A percentile compares a stretch with the other conserved stretches of the same genome.
These are phyloP conservation scores for Geosmithia putterillii DNA, from an alignment of 2,329 filamentous ascomycete species.

Conservation along the genomic window DNA sequence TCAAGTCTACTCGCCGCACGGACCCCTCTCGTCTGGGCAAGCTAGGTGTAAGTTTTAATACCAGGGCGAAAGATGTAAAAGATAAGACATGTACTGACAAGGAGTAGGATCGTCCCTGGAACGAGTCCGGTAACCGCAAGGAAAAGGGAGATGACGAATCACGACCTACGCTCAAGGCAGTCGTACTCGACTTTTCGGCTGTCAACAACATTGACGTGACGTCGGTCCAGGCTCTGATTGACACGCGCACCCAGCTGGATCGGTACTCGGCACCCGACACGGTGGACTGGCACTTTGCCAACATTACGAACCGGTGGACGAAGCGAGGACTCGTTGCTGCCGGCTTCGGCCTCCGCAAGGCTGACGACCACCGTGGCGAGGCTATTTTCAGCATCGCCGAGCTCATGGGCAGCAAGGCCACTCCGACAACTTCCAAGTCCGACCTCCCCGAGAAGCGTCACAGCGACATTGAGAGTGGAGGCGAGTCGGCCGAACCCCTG, in stretches of 20 bases:
- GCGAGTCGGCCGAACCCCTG: conserved; percentile 12
- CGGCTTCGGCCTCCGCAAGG: conserved; percentile 33
- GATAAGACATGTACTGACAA: conserved; percentile 7
- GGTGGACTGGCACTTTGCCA: conserved; percentile 39
- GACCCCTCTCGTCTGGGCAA: conserved; percentile 29
- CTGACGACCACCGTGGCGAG: conserved; percentile 12
- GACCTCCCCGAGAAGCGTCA: conserved; percentile 27
- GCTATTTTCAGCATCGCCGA: conserved; percentile 91
- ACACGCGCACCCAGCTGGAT: conserved; percentile 40
- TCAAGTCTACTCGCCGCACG: conserved; percentile 30
- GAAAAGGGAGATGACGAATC: conserved; percentile 16
- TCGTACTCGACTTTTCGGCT: conserved; percentile 42
- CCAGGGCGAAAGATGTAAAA: too few relatives aligned
- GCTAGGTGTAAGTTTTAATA: conserved; percentile 26
- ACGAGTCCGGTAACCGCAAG: conserved; percentile 32
- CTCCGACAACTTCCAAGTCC: conserved; percentile 48
- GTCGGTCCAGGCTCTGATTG: conserved; percentile 38
- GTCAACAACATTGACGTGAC: conserved; percentile 45
- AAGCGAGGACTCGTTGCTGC: conserved; percentile 40
- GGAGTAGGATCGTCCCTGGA: conserved; percentile 40
- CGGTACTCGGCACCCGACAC: conserved; percentile 31
- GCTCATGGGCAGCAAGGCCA: conserved; percentile 44
- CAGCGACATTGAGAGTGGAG: conserved; percentile 8
- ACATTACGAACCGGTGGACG: conserved; percentile 41
- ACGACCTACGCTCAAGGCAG: conserved; percentile 38